Conservation (phyloP, 192 early-diverging fungal genomes). For the Geranomyces variabilis region DNA sequence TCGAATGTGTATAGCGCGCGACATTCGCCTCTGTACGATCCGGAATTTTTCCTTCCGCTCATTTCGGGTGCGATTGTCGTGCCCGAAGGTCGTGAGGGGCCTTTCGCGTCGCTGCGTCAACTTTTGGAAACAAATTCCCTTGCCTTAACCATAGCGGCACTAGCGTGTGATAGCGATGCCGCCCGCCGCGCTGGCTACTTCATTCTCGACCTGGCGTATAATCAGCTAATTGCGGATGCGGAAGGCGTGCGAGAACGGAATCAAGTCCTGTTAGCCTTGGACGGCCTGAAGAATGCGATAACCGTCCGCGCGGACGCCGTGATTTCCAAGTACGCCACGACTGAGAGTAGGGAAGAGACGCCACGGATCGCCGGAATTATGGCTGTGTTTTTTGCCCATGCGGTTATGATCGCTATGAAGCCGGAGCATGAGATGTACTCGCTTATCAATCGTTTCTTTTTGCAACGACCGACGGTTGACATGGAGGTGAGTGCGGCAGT, state of each 20-base stretch:
- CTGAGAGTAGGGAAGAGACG: constrained; percentile 3
- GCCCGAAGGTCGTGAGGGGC: neutral
- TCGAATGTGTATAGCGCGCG: constrained; percentile 14
- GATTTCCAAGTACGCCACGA: neutral
- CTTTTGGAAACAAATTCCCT: constrained; percentile 73
- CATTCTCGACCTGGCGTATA: constrained; percentile 68
- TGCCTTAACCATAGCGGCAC: constrained; percentile 66
- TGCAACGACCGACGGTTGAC: constrained; percentile 73
- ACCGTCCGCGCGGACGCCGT: constrained; percentile 33
- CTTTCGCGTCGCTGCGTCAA: constrained; percentile 59
- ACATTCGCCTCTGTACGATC: constrained; percentile 61
- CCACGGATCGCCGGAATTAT: constrained; percentile 70
- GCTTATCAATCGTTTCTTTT: constrained; percentile 72
- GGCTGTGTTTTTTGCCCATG: constrained; percentile 69
- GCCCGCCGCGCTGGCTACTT: constrained; percentile 68
- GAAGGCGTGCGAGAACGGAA: constrained; percentile 65
- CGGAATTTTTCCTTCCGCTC: constrained; percentile 72
- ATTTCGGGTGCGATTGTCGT: constrained; percentile 56
- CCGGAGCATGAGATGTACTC: constrained; percentile 80
- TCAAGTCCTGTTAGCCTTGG: constrained; percentile 70
- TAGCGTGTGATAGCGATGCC: constrained; percentile 58
- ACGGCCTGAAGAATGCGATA: constrained; percentile 72
- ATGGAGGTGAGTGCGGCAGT: constrained; percentile 32
- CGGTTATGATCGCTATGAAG: constrained; percentile 60
- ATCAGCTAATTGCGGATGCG: neutral